phyloP scores from a whole-genome alignment of 441 rosid species.

The Mallotus japonicus region DNA sequence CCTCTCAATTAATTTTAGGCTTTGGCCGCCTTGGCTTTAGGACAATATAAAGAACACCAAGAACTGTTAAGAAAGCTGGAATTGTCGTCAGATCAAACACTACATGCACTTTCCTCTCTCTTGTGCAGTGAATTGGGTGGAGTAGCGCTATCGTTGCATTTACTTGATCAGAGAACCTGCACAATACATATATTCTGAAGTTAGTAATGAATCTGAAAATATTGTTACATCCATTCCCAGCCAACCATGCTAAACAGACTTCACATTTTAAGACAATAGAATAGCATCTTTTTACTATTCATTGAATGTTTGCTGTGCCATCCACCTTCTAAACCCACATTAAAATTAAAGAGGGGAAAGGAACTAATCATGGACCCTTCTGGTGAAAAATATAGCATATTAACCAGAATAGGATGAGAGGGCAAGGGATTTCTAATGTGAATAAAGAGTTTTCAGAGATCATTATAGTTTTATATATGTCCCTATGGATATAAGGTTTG shows the following conservation, averaged over 20 bases:
- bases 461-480: background rate
- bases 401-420: background rate
- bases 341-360: background rate
- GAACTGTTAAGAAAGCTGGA: conserved; percentile 72
- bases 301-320: too few species aligned
- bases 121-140: conserved; percentile 90
- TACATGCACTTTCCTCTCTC: conserved; percentile 68
- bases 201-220: background rate
- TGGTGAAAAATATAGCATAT: background rate
- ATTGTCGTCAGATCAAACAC: conserved; percentile 72
- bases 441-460: background rate
- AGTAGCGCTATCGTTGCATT: conserved; percentile 68
- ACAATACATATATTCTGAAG: conserved; percentile 6
- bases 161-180: conserved; percentile 80
- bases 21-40: conserved; percentile 80
- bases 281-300: too few species aligned
- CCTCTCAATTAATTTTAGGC: conserved; percentile 84
- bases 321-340: too few species aligned
- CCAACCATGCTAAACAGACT: background rate
- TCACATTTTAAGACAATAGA: too few species aligned
- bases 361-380: background rate
- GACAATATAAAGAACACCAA: conserved; percentile 54
- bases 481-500: conserved; percentile 14
- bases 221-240: background rate
- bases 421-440: too few species aligned